These are phyloP conservation scores for Penicillium expansum DNA, from an alignment of 2,329 filamentous ascomycete species.

Conservation along the genomic window DNA sequence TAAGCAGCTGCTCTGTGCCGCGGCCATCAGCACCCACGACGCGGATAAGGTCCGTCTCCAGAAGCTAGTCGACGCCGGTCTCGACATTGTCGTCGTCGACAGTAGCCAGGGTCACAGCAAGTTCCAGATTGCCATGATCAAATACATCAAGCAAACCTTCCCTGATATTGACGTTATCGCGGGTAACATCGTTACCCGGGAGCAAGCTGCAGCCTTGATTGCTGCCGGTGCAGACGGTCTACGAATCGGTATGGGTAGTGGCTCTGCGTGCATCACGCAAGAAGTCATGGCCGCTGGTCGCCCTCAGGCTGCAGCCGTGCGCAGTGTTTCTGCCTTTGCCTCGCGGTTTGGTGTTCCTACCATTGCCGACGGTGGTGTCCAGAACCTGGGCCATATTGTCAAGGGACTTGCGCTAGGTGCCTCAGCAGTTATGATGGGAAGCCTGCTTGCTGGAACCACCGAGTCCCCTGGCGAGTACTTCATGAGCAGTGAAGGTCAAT, in stretches of 20 bases:
- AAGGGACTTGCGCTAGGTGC: constrained; percentile 95
- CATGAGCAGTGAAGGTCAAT: constrained; percentile 91
- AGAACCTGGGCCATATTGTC: constrained; percentile 98
- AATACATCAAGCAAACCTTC: constrained; percentile 86
- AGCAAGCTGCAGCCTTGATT: constrained; percentile 90
- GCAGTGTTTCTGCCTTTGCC: constrained; percentile 84
- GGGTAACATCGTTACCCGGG: constrained; percentile 95
- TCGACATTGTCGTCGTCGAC: constrained; percentile 94
- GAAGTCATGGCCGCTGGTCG: constrained; percentile 99
- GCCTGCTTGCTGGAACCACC: constrained; percentile 91
- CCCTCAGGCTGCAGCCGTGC: constrained; percentile 90
- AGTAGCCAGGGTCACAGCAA: constrained; percentile 97
- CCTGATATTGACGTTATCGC: constrained; percentile 89
- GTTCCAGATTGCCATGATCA: constrained; percentile 98
- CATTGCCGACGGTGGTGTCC: constrained; percentile 95
- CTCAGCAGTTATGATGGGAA: constrained; percentile 98
- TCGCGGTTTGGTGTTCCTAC: constrained; percentile 92
- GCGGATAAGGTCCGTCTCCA: constrained; percentile 85
- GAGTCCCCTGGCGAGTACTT: constrained; percentile 97
- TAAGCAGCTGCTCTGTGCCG: constrained; percentile 94
- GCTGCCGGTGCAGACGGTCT: constrained; percentile 92
- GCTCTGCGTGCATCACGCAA: constrained; percentile 97
- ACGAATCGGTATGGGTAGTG: constrained; percentile 97
- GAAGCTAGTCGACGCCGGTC: constrained; percentile 87
- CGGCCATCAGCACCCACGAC: constrained; percentile 89